Percentiles rank a stretch among this genome's conserved stretches.
phyloP scores from a whole-genome alignment of 441 rosid genomes.

The Aleurites moluccanus region DNA sequence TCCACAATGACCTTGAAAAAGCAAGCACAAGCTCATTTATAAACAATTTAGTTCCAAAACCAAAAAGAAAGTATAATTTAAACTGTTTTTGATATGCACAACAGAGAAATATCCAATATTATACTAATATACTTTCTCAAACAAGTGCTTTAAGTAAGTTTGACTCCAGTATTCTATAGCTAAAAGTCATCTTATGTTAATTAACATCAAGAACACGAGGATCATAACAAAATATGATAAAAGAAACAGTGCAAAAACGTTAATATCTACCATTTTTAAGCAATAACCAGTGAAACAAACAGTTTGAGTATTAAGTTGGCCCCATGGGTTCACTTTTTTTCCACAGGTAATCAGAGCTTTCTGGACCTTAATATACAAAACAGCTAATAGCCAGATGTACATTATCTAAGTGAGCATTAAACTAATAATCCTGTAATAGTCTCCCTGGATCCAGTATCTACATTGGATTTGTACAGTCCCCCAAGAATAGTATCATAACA shows the following conservation, averaged over 20 bases:
- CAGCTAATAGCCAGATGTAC: too few species aligned
- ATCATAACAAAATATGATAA: background rate
- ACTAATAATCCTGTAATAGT: too few species aligned
- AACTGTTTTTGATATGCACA: background rate
- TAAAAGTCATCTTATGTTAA: background rate
- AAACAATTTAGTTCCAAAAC: constrained; percentile 22
- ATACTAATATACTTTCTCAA: background rate
- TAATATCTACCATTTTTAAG: background rate
- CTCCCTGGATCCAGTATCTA: too few species aligned
- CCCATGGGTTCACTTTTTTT: background rate
- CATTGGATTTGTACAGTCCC: too few species aligned
- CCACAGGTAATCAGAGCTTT: background rate
- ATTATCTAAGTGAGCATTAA: too few species aligned
- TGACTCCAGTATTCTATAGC: background rate
- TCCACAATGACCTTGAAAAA: constrained; percentile 61
- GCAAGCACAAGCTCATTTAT: constrained; percentile 9
- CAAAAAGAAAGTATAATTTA: background rate
- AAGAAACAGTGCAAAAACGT: background rate
- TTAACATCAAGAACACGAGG: background rate
- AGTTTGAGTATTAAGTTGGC: background rate
- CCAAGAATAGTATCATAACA: background rate
- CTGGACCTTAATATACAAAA: too few species aligned
- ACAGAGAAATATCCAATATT: background rate
- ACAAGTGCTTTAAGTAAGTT: background rate
- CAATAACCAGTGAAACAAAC: background rate